A percentile compares a stretch with the other conserved stretches of the same genome.
These are phyloP conservation scores for Handroanthus guayacan DNA, from an alignment of 257 asterid genomes.

Conservation along the genomic window DNA sequence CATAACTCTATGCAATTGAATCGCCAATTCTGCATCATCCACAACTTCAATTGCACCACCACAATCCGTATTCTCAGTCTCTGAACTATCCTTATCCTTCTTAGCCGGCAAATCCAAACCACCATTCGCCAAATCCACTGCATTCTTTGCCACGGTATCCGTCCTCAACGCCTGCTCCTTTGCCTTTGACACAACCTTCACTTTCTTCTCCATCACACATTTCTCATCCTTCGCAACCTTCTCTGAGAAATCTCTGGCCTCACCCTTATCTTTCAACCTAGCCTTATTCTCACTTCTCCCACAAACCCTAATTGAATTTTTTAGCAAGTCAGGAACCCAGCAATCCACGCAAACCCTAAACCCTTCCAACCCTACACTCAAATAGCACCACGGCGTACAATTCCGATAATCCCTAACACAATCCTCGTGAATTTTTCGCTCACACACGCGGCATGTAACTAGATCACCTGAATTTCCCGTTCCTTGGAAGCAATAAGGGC, in stretches of 20 bases:
- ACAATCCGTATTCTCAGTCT: conserved; percentile 36
- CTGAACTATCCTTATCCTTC: conserved; percentile 40
- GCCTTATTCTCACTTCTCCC: conserved; percentile 43
- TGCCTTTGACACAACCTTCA: conserved; percentile 44
- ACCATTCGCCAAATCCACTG: conserved; percentile 36
- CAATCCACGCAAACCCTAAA: conserved; percentile 79
- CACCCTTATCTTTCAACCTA: conserved; percentile 38
- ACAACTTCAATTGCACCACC: conserved; percentile 41
- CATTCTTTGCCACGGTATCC: conserved; percentile 42
- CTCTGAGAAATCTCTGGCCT: conserved; percentile 35
- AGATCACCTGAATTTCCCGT: conserved; percentile 52
- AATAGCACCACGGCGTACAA: conserved; percentile 76
- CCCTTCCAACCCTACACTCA: conserved; percentile 44
- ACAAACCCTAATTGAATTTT: conserved; percentile 48
- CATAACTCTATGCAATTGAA: conserved; percentile 63
- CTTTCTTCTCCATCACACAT: conserved; percentile 42
- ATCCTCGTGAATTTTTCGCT: conserved; percentile 56
- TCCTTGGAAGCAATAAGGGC: conserved; percentile 75
- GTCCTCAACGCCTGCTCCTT: conserved; percentile 44
- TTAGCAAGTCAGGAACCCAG: conserved; percentile 86
- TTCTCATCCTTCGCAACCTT: conserved; percentile 41
- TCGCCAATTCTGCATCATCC: conserved; percentile 62
- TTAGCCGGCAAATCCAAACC: conserved; percentile 36
- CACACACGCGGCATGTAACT: conserved; percentile 58
- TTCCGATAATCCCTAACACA: conserved; percentile 59